Conservation (phyloP, 75 land plant species). For the Sequoia sempervirens region DNA sequence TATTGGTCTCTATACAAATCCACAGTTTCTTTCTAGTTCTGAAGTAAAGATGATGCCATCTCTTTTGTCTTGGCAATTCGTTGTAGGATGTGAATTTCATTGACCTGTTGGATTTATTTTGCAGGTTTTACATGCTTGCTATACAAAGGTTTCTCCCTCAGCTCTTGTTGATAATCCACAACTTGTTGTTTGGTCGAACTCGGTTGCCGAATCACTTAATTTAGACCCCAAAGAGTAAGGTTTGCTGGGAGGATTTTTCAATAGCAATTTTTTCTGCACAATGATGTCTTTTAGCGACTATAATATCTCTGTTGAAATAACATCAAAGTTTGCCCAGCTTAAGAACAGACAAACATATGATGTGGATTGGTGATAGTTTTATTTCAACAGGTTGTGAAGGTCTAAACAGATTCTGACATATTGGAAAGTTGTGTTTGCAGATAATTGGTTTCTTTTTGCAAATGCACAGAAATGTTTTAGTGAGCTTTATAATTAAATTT, state of each 20-base stretch:
- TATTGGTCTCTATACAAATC: neutral
- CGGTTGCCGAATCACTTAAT: conserved; percentile 81
- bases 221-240: conserved; percentile 90
- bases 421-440: neutral
- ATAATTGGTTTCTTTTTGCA: neutral
- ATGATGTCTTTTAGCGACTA: neutral
- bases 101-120: conserved; percentile 1
- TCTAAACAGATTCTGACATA: neutral
- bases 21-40: neutral
- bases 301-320: neutral
- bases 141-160: conserved; percentile 81
- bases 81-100: neutral
- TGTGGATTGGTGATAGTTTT: neutral
- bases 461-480: neutral
- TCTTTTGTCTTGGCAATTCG: neutral
- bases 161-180: conserved; percentile 80
- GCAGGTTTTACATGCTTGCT: conserved; percentile 90
- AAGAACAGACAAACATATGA: neutral
- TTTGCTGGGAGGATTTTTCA: neutral
- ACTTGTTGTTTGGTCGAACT: conserved; percentile 87
- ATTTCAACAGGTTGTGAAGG: neutral
- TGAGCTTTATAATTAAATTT: neutral
- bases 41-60: neutral
- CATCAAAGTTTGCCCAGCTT: neutral
- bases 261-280: neutral